Evolutionary conservation across 306 rosid genomes (phyloP).

Genomic region (Arachis stenosperma): DNA sequence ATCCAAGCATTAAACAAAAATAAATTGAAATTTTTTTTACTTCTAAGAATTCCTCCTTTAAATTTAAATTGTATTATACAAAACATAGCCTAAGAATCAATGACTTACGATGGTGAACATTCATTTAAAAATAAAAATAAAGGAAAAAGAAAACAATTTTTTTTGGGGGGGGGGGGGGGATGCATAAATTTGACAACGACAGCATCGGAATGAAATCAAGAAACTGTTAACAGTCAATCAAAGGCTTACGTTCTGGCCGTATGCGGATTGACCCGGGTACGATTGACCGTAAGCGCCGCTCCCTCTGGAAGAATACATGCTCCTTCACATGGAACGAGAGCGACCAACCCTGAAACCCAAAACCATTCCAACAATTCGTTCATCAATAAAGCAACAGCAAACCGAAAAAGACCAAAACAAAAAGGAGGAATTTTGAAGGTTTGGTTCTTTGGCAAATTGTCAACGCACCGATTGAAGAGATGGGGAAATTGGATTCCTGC

Average conservation of each 20-base stretch:
- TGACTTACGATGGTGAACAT: not conserved
- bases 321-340: slow-evolving; percentile 42
- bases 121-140: no score
- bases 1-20: not conserved
- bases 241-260: slow-evolving; percentile 68
- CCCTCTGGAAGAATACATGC: slow-evolving; percentile 90
- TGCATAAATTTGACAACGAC: not conserved
- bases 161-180: not conserved
- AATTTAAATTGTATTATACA: not conserved
- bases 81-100: not conserved
- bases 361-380: slow-evolving; percentile 15
- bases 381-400: not conserved
- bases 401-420: not conserved
- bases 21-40: no score
- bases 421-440: not conserved
- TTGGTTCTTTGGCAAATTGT: not conserved
- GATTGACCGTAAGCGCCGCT: slow-evolving; percentile 85
- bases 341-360: slow-evolving; percentile 35
- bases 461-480: slow-evolving; percentile 34
- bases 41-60: no score
- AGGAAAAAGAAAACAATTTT: no score
- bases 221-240: not conserved
- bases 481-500: not conserved
- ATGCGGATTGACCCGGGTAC: slow-evolving; percentile 80
- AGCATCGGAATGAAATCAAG: slow-evolving; percentile 7